Conservation (phyloP, 176 grass and related monocot species). For the Musa troglodytarum region DNA sequence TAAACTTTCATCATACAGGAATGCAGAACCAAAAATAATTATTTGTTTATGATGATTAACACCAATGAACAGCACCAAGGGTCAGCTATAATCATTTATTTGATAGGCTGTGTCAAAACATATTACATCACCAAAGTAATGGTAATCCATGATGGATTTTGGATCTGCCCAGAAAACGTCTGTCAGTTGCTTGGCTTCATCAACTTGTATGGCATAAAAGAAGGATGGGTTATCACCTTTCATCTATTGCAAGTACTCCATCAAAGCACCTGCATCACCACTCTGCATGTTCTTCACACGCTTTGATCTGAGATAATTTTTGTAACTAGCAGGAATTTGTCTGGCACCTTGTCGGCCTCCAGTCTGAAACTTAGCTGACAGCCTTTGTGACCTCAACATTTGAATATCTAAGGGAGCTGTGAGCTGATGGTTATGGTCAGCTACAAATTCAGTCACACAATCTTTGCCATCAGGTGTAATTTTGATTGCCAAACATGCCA, state of each 20-base stretch:
- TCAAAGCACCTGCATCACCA: slow-evolving; percentile 56
- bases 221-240: slow-evolving; percentile 71
- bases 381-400: slow-evolving; percentile 55
- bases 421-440: slow-evolving; percentile 78
- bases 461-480: slow-evolving; percentile 58
- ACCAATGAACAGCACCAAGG: slow-evolving; percentile 53
- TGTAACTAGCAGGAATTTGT: slow-evolving; percentile 67
- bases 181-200: slow-evolving; percentile 65
- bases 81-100: slow-evolving; percentile 48
- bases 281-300: slow-evolving; percentile 32
- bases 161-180: slow-evolving; percentile 77
- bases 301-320: slow-evolving; percentile 62
- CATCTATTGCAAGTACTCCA: slow-evolving; percentile 72
- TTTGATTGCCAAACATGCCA: slow-evolving; percentile 75
- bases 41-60: slow-evolving; percentile 82
- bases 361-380: slow-evolving; percentile 57
- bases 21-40: slow-evolving; percentile 56
- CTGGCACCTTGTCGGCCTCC: slow-evolving; percentile 40
- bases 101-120: slow-evolving; percentile 73
- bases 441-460: slow-evolving; percentile 54
- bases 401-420: slow-evolving; percentile 66
- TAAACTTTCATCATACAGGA: slow-evolving; percentile 56
- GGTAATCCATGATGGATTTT: slow-evolving; percentile 63
- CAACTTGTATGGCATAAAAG: slow-evolving; percentile 79
- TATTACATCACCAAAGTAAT: slow-evolving; percentile 70